These are phyloP conservation scores for Ajuga chamaepitys DNA, from an alignment of 257 asterid genomes.

Conservation along the genomic window DNA sequence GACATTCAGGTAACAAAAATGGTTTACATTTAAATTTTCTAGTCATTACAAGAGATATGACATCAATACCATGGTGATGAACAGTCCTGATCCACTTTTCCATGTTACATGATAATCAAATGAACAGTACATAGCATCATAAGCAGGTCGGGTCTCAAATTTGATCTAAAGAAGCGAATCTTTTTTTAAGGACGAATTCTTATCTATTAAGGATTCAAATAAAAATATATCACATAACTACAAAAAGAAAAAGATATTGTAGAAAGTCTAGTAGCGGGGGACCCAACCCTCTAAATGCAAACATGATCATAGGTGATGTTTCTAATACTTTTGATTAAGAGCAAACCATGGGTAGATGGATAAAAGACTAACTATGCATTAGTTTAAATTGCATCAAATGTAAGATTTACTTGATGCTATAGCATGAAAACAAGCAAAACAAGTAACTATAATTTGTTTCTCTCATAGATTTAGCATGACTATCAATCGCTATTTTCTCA, in stretches of 20 bases:
- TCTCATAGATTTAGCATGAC: neutral
- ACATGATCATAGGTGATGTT: no score
- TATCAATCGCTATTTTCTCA: constrained; percentile 23
- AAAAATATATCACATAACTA: no score
- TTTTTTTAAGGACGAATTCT: no score
- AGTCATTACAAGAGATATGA: neutral
- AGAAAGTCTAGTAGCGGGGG: no score
- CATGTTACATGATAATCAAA: neutral
- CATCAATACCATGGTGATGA: neutral
- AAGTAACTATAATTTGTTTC: neutral
- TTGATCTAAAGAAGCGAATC: no score
- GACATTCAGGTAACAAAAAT: neutral
- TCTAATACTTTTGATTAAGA: no score
- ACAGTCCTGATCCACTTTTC: neutral
- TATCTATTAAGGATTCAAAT: no score
- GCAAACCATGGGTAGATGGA: neutral
- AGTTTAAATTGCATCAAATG: neutral
- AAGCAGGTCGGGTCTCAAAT: no score
- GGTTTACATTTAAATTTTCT: neutral
- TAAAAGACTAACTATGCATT: neutral
- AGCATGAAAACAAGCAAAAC: neutral
- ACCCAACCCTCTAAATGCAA: no score
- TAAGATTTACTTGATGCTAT: neutral
- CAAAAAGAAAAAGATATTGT: no score
- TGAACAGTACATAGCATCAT: neutral